Base-by-base conservation (phyloP, 2,329 filamentous ascomycete genomes). In the Epicoccum nigrum region DNA sequence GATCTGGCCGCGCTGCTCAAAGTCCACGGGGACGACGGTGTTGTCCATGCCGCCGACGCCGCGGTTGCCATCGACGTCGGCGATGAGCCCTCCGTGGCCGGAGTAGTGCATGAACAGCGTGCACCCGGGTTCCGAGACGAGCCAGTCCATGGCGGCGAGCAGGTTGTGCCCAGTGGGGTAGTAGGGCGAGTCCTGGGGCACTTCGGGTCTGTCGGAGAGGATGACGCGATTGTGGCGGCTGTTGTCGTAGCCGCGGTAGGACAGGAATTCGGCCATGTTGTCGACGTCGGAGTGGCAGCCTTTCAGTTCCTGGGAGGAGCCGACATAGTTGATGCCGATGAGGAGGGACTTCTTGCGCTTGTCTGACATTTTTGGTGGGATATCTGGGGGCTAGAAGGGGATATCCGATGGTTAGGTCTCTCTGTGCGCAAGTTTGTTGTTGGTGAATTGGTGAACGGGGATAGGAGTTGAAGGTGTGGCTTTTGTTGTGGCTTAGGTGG, bases 51-150 rank as follows among this genome's bases (percentile, higher is more conserved):
- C 70, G 1, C 67, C 67, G 3, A 33, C 51, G 6, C 56, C 55
- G 3, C 64, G 55, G 41, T 70, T 73, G 3, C 76, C 76, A n/a
- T 77, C 74, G 0, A 69, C 65, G 48, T 81, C 77, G 12, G 65
- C 67, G 17, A 83, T 76, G 64, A 83, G 81, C 33, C 82, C 79
- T 45, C 83, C 83, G 54, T 86, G 83, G 1, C 83, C 83, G 0
- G 79, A 82, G 58, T 85, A 86, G 56, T 83, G 82, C 41, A 85
- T 65, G 73, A 83, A 85, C 15, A 81, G 69, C 7, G 72, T 76
- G 47, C 80, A 80, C 8, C 78, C 77, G 0, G 82, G 79, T 45
- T 81, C 76, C 20, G 71, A 76, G 35, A 84, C 78, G 2, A 86
- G 76, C 83, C 83, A 85, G 46, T 81, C 74, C 68, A 85, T 83